Percentiles rank a stretch among this genome's conserved stretches.
phyloP scores from a whole-genome alignment of 495 filamentous ascomycete genomes.

The Acidiella bohemica region DNA sequence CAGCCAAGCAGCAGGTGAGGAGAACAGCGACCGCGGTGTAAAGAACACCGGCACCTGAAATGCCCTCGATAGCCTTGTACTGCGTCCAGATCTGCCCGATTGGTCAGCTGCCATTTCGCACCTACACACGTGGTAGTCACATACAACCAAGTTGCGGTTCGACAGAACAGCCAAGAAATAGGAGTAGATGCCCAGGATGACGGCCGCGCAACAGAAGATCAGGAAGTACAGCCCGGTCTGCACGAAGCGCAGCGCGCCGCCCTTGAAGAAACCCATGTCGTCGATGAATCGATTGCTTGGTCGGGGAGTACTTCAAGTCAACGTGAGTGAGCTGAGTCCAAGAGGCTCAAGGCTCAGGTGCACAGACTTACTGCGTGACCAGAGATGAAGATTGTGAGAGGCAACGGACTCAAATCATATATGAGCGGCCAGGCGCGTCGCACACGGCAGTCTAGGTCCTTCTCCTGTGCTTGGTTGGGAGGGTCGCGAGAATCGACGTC shows the following conservation, averaged over 20 bases:
- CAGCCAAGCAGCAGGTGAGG: slow-evolving; percentile 66
- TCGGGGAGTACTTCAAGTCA: too few species aligned
- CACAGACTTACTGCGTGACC: too few species aligned
- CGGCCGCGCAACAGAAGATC: slow-evolving; percentile 54
- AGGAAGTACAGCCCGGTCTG: slow-evolving; percentile 31
- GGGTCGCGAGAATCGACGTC: too few species aligned
- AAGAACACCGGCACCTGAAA: slow-evolving; percentile 56
- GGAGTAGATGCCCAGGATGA: slow-evolving; percentile 69
- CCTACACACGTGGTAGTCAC: neutral
- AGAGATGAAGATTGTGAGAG: too few species aligned
- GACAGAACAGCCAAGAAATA: slow-evolving; percentile 54
- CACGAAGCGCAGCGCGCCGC: slow-evolving; percentile 16
- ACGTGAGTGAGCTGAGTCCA: too few species aligned
- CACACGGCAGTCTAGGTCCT: too few species aligned
- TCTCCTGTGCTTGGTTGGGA: too few species aligned
- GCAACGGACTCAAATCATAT: too few species aligned
- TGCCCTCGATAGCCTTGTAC: slow-evolving; percentile 66
- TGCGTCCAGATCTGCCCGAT: slow-evolving; percentile 31
- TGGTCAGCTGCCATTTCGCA: neutral
- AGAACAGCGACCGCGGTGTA: slow-evolving; percentile 59
- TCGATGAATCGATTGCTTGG: too few species aligned
- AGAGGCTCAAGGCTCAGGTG: too few species aligned
- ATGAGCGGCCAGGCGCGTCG: too few species aligned
- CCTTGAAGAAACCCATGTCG: slow-evolving; percentile 16
- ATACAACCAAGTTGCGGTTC: slow-evolving; percentile 44